Base-by-base conservation (phyloP, 1,284 basidiomycete genomes). In the Puccinia horiana region DNA sequence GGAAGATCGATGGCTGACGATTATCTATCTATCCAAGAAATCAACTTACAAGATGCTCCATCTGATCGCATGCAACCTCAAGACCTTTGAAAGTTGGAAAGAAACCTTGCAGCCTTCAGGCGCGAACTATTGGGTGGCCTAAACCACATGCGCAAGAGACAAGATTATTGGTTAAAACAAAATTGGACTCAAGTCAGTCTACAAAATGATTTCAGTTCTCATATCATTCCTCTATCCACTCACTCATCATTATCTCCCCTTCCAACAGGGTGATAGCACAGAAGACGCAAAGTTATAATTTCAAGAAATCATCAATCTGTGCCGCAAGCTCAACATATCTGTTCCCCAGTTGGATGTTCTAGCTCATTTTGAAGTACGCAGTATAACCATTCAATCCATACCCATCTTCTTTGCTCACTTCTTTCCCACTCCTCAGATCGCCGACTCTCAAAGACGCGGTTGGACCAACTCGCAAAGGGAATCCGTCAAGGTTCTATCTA, bases 1-100 rank as follows among this genome's bases (percentile, higher is more conserved):
- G 82, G 87, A 88, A 77, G 85, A 87, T 3, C 87, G 87, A 9
- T 89, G 89, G 88, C 87, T 89, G 72, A 88, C 88, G 1, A 86
- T 89, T 82, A 88, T 89, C 79, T 89, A 89, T 82, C 86, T 87
- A n/a, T 85, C 87, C 16, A 84, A 92, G 81, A 91, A 91, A 37
- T 91, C 91, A 47, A 90, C 91, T 69, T 98, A 96, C 91, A 98
- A 98, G 88, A 93, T 94, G 0, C 90, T 97, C 18, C 95, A 98
- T 86, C 90, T 98, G 82, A 91, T 98, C 83, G 93, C 95, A 0
- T 89, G 91, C 0, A 92, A 92, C 0, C 88, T 88, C 73, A 91
- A 93, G 35, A 89, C 92, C 0, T 92, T 93, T 85, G 88, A 89
- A 5, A 84, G 89, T 8, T 90, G 89, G 89, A 86, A 88, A 35